Base-by-base conservation (phyloP, 2,329 filamentous ascomycete species). In the Talaromyces sp. region DNA sequence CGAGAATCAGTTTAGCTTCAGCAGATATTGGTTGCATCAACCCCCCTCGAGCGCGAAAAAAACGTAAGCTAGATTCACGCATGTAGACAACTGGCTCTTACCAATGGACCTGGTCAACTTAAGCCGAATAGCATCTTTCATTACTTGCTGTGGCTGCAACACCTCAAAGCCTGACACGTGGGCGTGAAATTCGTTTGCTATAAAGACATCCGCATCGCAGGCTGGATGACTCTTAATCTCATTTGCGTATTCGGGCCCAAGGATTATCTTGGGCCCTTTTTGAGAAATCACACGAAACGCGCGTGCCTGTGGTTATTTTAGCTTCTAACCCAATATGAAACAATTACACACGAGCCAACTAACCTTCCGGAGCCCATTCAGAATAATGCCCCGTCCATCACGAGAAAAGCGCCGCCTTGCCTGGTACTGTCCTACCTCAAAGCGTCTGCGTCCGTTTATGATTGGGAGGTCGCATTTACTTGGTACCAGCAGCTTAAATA, bases 1-100 rank as follows among this genome's bases (percentile, higher is more conserved):
- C 25, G 39, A 67, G 37, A 27, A 52, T 33, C 8, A 65, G 17
- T n/a, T 15, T 58, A 33, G 54, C 3, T 58, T 58, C 54, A 31
- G 27, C 31, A 31, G 31, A 58, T 19, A 58, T 27, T 15, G 17
- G 19, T 58, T 58, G 2, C n/a, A 31, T 58, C 25, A 58, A 7
- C 25, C 9, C 31, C 17, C 19, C 54, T 58, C 17, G 17, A 54
- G 25, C 27, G 27, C 25, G 27, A 58, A 31, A 31, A 37, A 31
- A n/a, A n/a, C 54, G 35, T 27, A 58, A 25, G 50, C 27, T 33
- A 33, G 35, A 37, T 31, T 58, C 25, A 58, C 31, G 17, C n/a
- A 33, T 58, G 17, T 58, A 33, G 31, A 37, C 27, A 33, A 22
- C 27, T 33, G 41, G 41, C 41, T 54, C 41, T 45, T 45, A 45